These are phyloP conservation scores for Hypoxylon sp. DNA, from an alignment of 2,329 filamentous ascomycete species.

Conservation along the genomic window DNA sequence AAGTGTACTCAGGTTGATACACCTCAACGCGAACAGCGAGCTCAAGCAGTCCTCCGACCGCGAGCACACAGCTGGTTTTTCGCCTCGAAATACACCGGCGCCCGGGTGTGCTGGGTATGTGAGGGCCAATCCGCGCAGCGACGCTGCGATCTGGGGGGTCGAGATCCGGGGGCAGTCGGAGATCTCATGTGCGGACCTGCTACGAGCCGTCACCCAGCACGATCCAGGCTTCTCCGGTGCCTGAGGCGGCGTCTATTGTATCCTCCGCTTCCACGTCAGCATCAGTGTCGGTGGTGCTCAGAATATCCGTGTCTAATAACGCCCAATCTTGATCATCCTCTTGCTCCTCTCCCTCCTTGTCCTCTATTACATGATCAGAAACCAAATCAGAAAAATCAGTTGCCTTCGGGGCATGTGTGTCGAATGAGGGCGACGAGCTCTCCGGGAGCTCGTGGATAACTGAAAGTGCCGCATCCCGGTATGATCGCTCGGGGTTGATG, in stretches of 20 bases:
- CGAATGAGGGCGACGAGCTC: constrained; percentile 35
- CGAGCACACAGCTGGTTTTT: constrained; percentile 46
- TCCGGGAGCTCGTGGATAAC: constrained; percentile 47
- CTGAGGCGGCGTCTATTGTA: constrained; percentile 25
- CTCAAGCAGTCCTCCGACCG: constrained; percentile 39
- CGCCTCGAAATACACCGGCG: constrained; percentile 32
- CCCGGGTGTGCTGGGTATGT: constrained; percentile 42
- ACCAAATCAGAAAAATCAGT: constrained; percentile 41
- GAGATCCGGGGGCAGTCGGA: constrained; percentile 47
- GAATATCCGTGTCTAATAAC: constrained; percentile 32
- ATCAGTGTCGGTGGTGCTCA: constrained; percentile 21
- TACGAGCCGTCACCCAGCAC: constrained; percentile 52
- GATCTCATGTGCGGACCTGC: constrained; percentile 49
- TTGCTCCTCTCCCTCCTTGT: constrained; percentile 28
- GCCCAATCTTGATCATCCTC: constrained; percentile 41
- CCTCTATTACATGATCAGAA: constrained; percentile 39
- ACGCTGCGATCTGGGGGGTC: constrained; percentile 35
- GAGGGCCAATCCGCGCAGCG: constrained; percentile 48
- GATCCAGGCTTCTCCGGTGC: constrained; percentile 47
- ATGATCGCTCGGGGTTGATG: constrained; percentile 7
- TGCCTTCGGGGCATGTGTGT: constrained; percentile 18
- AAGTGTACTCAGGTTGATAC: constrained; percentile 31
- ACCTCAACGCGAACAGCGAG: constrained; percentile 40
- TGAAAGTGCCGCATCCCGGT: constrained; percentile 31
- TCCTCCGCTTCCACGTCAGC: constrained; percentile 18